A percentile compares a stretch with the other conserved stretches of the same genome.
Evolutionary conservation across 768 basidiomycete species (phyloP).

Genomic region (Astraeus odoratus): DNA sequence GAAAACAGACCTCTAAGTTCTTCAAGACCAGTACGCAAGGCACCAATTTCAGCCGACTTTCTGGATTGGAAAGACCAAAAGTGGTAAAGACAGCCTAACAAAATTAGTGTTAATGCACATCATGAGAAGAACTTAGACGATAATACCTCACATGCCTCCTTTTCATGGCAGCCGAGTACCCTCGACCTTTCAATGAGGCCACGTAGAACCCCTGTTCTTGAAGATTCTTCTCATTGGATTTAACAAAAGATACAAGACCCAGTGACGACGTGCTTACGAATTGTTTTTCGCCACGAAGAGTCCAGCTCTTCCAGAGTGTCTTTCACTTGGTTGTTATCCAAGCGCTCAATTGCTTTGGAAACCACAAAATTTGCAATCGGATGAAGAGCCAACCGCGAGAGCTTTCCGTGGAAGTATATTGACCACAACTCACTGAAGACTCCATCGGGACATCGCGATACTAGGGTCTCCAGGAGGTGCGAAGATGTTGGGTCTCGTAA

Average conservation of each 20-base stretch:
- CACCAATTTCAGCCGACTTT: conserved; percentile 49
- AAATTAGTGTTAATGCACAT: neutral
- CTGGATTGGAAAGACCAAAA: conserved; percentile 46
- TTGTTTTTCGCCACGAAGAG: conserved; percentile 51
- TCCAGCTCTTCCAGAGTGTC: conserved; percentile 55
- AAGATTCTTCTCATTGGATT: conserved; percentile 39
- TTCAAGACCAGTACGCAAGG: conserved; percentile 60
- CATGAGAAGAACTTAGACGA: neutral
- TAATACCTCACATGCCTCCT: conserved; percentile 49
- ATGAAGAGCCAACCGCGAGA: conserved; percentile 70
- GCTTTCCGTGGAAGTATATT: conserved; percentile 68
- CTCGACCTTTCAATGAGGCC: conserved; percentile 66
- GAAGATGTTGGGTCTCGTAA: conserved; percentile 85
- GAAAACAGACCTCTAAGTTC: conserved; percentile 38
- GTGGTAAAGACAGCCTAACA: conserved; percentile 52
- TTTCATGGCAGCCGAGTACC: conserved; percentile 38
- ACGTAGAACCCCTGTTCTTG: conserved; percentile 72
- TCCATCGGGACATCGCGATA: conserved; percentile 50
- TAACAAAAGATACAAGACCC: conserved; percentile 1
- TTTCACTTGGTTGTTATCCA: conserved; percentile 48
- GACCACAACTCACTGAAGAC: conserved; percentile 69
- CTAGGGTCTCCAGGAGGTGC: conserved; percentile 80
- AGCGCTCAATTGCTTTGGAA: conserved; percentile 65
- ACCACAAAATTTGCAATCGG: conserved; percentile 94
- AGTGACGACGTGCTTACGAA: conserved; percentile 45